Evolutionary conservation across 345 rosid species (phyloP).

Genomic region (Melastoma malabathricum): DNA sequence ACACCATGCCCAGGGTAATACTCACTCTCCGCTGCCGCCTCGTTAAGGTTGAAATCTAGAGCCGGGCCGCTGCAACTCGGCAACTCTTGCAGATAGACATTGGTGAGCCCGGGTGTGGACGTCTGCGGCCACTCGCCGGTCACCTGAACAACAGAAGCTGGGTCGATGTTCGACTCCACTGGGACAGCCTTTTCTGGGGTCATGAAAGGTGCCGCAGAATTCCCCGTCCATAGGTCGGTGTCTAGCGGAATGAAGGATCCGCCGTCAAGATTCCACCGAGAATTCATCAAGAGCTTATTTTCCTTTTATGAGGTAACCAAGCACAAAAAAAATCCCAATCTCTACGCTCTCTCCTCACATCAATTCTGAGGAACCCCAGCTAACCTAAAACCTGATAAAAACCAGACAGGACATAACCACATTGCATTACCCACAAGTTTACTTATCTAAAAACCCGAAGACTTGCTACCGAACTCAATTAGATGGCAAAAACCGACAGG

Average conservation of each 20-base stretch:
- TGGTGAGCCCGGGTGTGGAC: neutral
- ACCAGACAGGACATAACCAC: no score
- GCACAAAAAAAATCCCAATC: slow-evolving; percentile 3
- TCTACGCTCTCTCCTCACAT: no score
- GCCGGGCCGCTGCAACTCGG: slow-evolving; percentile 3
- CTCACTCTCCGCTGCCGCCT: slow-evolving; percentile 2
- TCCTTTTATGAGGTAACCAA: neutral
- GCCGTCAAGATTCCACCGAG: neutral
- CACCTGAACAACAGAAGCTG: neutral
- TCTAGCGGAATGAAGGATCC: slow-evolving; percentile 6
- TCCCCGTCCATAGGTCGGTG: neutral
- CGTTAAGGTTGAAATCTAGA: neutral
- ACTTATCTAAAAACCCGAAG: no score
- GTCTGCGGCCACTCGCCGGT: no score
- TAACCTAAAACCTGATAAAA: no score
- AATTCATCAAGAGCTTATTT: slow-evolving; percentile 1
- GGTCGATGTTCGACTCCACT: neutral
- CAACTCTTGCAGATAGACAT: slow-evolving; percentile 9
- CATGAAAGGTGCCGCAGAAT: slow-evolving; percentile 1
- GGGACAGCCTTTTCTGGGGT: slow-evolving; percentile 6
- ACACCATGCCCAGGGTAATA: neutral
- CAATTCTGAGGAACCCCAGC: no score
- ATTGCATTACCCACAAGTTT: no score
- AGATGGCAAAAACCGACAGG: no score
- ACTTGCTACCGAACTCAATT: no score